phyloP scores from a whole-genome alignment of 352 stramenopile species.

The Phytophthora europaea region DNA sequence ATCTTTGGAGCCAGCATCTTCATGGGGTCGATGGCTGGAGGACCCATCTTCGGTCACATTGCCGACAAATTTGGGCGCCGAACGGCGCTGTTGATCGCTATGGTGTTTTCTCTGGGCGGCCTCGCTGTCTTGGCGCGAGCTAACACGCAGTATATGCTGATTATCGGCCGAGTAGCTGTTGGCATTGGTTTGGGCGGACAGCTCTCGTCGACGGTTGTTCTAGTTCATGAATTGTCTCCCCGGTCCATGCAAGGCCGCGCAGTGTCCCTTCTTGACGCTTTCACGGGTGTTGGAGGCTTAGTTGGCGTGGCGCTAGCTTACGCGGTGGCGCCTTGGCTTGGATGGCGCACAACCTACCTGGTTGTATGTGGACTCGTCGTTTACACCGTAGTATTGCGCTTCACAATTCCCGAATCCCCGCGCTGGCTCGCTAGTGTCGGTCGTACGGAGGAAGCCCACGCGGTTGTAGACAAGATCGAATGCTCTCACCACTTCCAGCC shows the following conservation, averaged over 20 bases:
- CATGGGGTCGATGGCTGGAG: slow-evolving; percentile 36
- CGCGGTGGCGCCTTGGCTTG: slow-evolving; percentile 34
- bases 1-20: slow-evolving; percentile 44
- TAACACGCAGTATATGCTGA: slow-evolving; percentile 29
- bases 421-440: slow-evolving; percentile 52
- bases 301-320: slow-evolving; percentile 43
- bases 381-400: slow-evolving; percentile 29
- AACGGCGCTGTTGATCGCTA: slow-evolving; percentile 37
- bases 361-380: slow-evolving; percentile 33
- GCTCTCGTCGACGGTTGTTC: slow-evolving; percentile 38
- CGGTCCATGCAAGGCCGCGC: slow-evolving; percentile 36
- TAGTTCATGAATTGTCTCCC: slow-evolving; percentile 52
- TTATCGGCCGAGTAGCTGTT: slow-evolving; percentile 43
- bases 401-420: slow-evolving; percentile 51
- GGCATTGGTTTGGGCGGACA: slow-evolving; percentile 52
- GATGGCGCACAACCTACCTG: slow-evolving; percentile 49
- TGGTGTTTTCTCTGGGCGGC: slow-evolving; percentile 43
- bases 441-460: slow-evolving; percentile 34
- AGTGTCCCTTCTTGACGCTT: slow-evolving; percentile 51
- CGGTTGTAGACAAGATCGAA: slow-evolving; percentile 33
- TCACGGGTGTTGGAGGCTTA: slow-evolving; percentile 47
- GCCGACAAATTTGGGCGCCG: slow-evolving; percentile 48
- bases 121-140: slow-evolving; percentile 37
- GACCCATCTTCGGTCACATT: slow-evolving; percentile 44
- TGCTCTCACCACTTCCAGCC: slow-evolving; percentile 1